A percentile compares a stretch with the other conserved stretches of the same genome.
Conservation (phyloP, 2,329 filamentous ascomycete genomes). For the Verticillium klebahnii region DNA sequence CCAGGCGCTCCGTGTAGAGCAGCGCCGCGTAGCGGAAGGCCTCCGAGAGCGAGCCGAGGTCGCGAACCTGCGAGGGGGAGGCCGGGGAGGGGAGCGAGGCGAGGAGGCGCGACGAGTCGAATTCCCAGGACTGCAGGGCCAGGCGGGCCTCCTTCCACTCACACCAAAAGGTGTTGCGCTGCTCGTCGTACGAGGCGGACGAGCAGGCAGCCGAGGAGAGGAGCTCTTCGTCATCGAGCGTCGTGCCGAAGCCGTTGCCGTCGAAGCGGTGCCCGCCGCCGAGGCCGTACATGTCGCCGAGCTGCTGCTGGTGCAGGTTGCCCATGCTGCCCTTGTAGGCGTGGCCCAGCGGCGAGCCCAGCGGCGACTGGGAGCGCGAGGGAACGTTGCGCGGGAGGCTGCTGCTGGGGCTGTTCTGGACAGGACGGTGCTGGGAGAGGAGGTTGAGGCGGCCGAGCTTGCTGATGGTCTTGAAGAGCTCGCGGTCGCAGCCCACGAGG, state of each 20-base stretch:
- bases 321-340: slow-evolving; percentile 32
- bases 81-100: slow-evolving; percentile 45
- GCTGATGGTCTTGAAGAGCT: slow-evolving; percentile 81
- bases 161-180: slow-evolving; percentile 67
- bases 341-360: slow-evolving; percentile 36
- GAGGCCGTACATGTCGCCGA: slow-evolving; percentile 27
- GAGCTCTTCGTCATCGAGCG: slow-evolving; percentile 51
- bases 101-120: slow-evolving; percentile 52
- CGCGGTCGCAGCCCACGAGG: slow-evolving; percentile 79
- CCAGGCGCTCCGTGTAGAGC: slow-evolving; percentile 84
- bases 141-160: slow-evolving; percentile 81
- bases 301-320: slow-evolving; percentile 20
- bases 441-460: slow-evolving; percentile 81
- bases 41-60: slow-evolving; percentile 79
- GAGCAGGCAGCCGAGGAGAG: slow-evolving; percentile 34
- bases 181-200: slow-evolving; percentile 49
- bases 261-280: slow-evolving; percentile 58
- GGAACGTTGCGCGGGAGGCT: slow-evolving; percentile 15
- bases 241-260: slow-evolving; percentile 59
- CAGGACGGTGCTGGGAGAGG: slow-evolving; percentile 65
- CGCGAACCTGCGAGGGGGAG: slow-evolving; percentile 60
- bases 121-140: slow-evolving; percentile 76
- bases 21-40: slow-evolving; percentile 86
- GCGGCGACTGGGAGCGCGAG: slow-evolving; percentile 30
- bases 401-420: slow-evolving; percentile 31